Evolutionary conservation across 169 alveolate genomes (phyloP).

Genomic region (Plasmodium vivax): DNA sequence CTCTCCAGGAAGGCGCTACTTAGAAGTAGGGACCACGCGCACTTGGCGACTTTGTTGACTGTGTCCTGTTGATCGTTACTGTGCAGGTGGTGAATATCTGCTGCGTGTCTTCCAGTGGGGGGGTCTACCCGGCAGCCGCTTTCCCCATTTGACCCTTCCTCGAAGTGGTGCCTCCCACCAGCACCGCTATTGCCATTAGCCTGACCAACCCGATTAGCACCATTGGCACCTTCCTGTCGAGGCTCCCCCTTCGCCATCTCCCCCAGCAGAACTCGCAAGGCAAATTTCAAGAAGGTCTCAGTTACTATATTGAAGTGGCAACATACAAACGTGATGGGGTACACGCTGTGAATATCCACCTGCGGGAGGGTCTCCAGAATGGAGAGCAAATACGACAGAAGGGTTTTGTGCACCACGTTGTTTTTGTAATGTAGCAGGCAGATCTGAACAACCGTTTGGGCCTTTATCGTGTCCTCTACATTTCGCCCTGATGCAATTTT

Average conservation of each 20-base stretch:
- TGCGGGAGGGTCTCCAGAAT: neutral
- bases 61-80: neutral
- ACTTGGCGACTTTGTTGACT: conserved; percentile 12
- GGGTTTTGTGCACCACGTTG: conserved; percentile 11
- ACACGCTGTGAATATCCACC: conserved; percentile 11
- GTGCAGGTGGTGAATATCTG: neutral
- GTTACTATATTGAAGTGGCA: conserved; percentile 40
- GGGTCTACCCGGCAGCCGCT: neutral
- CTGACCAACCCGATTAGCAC: neutral
- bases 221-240: neutral
- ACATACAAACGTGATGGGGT: conserved; percentile 19
- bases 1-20: conserved; percentile 27
- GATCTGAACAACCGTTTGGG: conserved; percentile 43
- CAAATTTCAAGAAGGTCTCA: neutral
- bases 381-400: conserved; percentile 7
- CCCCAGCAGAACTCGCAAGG: neutral
- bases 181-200: neutral
- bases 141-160: neutral
- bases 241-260: neutral
- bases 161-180: neutral
- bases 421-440: conserved; percentile 52
- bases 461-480: neutral
- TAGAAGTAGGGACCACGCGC: conserved; percentile 33
- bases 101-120: neutral
- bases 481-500: neutral